phyloP scores from a whole-genome alignment of 306 rosid species.

The Dalbergia oliveri region DNA sequence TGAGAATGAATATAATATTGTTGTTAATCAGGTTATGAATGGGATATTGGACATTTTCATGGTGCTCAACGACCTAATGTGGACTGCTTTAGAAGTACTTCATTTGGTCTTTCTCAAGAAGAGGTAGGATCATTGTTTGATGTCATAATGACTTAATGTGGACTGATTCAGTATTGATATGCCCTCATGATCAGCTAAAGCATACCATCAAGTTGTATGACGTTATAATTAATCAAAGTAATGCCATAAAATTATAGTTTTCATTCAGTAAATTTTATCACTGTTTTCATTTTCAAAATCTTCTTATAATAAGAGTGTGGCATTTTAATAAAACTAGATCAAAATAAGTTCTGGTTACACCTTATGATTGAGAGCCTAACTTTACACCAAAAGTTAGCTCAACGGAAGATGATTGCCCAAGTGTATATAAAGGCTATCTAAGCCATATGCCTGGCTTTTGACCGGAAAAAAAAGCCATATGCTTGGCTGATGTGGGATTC shows the following conservation, averaged over 20 bases:
- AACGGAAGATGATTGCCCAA: too few relatives aligned
- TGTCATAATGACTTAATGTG: constrained; percentile 27
- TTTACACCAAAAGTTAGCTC: too few relatives aligned
- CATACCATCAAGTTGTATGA: constrained; percentile 30
- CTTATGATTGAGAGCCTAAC: too few relatives aligned
- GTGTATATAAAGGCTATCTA: too few relatives aligned
- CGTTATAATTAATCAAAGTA: neutral
- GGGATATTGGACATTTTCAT: constrained; percentile 92
- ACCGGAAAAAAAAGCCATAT: too few relatives aligned
- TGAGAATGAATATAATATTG: constrained; percentile 45
- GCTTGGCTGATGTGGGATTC: too few relatives aligned
- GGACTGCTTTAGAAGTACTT: constrained; percentile 94
- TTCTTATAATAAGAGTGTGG: constrained; percentile 22
- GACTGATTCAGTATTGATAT: constrained; percentile 29
- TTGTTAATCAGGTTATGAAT: constrained; percentile 84
- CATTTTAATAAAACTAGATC: neutral
- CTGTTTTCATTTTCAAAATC: constrained; percentile 4
- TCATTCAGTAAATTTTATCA: constrained; percentile 1
- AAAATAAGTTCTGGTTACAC: neutral
- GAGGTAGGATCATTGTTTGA: constrained; percentile 66
- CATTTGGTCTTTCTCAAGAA: constrained; percentile 75
- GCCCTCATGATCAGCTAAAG: constrained; percentile 38
- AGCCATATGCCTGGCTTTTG: too few relatives aligned
- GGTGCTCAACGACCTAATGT: constrained; percentile 86
- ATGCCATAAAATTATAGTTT: constrained; percentile 37